These are phyloP conservation scores for Ambrosiella beaveri DNA, from an alignment of 2,329 filamentous ascomycete species.

Conservation along the genomic window DNA sequence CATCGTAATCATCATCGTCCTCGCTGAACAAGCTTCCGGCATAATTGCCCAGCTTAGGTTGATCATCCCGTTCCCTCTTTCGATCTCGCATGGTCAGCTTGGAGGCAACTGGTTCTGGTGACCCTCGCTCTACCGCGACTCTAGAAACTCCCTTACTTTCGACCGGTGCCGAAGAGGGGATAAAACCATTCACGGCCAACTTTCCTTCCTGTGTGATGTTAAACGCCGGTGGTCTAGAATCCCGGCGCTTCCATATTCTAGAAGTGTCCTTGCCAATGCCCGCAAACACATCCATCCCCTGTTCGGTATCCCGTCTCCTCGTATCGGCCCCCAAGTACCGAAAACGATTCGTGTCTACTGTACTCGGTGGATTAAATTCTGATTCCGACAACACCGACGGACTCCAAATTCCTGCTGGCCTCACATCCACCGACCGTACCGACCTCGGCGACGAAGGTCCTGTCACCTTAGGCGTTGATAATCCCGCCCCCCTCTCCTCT, in stretches of 20 bases:
- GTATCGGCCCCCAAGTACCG: not conserved
- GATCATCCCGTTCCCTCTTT: not conserved
- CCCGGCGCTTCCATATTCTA: conserved; percentile 5
- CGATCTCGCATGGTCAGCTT: conserved; percentile 3
- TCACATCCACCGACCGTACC: conserved; percentile 10
- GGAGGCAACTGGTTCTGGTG: conserved; percentile 3
- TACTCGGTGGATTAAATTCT: conserved; percentile 14
- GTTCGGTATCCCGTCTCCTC: not conserved
- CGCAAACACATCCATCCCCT: conserved; percentile 8
- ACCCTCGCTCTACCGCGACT: conserved; percentile 2
- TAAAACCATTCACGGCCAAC: conserved; percentile 4
- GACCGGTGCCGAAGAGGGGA: not conserved
- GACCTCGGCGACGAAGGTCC: conserved; percentile 8
- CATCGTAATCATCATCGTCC: conserved; percentile 9
- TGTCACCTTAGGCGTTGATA: conserved; percentile 1
- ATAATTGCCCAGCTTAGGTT: not conserved
- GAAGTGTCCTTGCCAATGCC: conserved; percentile 9
- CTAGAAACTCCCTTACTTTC: not conserved
- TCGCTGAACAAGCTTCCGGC: not conserved
- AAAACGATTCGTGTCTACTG: conserved; percentile 7
- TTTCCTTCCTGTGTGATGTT: conserved; percentile 11
- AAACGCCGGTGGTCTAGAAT: conserved; percentile 9
- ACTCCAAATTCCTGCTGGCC: conserved; percentile 13
- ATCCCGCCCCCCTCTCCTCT: not conserved
- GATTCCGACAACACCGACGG: conserved; percentile 14